Evolutionary conservation across 306 rosid genomes (phyloP).

Genomic region (Arachis hypogaea): DNA sequence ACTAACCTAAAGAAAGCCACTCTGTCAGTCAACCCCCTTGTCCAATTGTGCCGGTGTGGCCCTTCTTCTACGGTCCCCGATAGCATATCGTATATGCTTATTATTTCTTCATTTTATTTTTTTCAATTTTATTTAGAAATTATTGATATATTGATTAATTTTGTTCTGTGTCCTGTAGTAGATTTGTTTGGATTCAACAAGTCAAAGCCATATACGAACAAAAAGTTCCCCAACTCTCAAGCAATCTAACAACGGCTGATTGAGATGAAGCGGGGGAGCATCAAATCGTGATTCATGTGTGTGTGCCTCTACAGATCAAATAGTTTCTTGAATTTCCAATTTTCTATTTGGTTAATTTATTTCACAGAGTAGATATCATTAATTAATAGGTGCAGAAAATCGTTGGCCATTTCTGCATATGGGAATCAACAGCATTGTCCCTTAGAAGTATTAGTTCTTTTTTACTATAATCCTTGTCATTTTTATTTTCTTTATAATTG

Average conservation of each 20-base stretch:
- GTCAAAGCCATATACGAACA: conserved; percentile 68
- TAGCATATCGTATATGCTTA: background rate
- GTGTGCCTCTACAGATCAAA: conserved; percentile 30
- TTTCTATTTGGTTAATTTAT: conserved; percentile 16
- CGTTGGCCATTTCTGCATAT: conserved; percentile 36
- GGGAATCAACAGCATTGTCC: conserved; percentile 17
- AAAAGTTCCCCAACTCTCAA: conserved; percentile 63
- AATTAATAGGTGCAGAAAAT: conserved; percentile 25
- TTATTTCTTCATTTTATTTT: background rate
- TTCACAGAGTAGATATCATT: conserved; percentile 27
- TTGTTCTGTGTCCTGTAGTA: conserved; percentile 18
- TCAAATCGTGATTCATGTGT: conserved; percentile 17
- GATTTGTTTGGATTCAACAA: conserved; percentile 44
- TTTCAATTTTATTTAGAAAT: background rate
- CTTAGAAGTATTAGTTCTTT: background rate
- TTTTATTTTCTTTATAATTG: too few relatives aligned
- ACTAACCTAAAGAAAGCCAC: conserved; percentile 48
- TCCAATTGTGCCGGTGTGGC: conserved; percentile 20
- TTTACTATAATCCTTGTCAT: background rate
- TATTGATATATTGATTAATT: background rate
- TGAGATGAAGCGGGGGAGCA: background rate
- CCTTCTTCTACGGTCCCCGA: background rate
- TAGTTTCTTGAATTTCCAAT: conserved; percentile 25
- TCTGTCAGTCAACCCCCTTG: conserved; percentile 59
- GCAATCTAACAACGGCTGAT: conserved; percentile 46